Evolutionary conservation across 805 yeast species (phyloP).

Genomic region (Ogataea zsoltii): DNA sequence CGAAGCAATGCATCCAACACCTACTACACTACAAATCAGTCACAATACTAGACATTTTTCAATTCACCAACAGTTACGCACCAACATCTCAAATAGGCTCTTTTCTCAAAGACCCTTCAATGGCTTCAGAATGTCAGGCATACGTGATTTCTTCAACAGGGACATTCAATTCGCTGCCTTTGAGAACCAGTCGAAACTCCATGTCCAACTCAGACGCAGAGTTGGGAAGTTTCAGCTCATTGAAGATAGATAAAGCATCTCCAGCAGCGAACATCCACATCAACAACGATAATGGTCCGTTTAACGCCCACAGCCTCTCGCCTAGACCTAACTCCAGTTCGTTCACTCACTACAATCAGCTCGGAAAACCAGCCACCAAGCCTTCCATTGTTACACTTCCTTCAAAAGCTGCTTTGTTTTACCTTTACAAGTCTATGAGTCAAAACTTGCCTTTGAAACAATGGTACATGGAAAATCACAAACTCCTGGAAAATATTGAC

Average conservation of each 20-base stretch:
- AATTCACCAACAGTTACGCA: conserved; percentile 84
- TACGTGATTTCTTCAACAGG: conserved; percentile 59
- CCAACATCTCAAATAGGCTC: conserved; percentile 76
- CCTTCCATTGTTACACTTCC: conserved; percentile 43
- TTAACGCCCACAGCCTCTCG: conserved; percentile 10
- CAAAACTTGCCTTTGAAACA: conserved; percentile 76
- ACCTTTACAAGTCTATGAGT: conserved; percentile 71
- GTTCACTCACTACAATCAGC: conserved; percentile 7
- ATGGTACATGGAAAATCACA: conserved; percentile 75
- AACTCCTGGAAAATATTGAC: conserved; percentile 65
- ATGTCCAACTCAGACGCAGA: conserved; percentile 27
- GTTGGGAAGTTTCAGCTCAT: conserved; percentile 19
- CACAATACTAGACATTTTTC: conserved; percentile 81
- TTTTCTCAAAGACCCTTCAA: conserved; percentile 60
- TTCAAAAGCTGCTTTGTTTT: conserved; percentile 65
- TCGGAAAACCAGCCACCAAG: conserved; percentile 2
- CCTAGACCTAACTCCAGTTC: conserved; percentile 13
- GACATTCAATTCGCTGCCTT: conserved; percentile 37
- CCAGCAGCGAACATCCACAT: conserved; percentile 1
- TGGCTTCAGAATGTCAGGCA: conserved; percentile 83
- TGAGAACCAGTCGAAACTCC: conserved; percentile 30
- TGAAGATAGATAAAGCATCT: conserved; percentile 13
- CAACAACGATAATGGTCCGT: conserved; percentile 2
- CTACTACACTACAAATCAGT: conserved; percentile 87
- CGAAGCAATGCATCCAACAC: conserved; percentile 88